A percentile compares a stretch with the other conserved stretches of the same genome.
phyloP scores from a whole-genome alignment of 495 filamentous ascomycete genomes.

The Aspergillus sclerotiicarbonarius region DNA sequence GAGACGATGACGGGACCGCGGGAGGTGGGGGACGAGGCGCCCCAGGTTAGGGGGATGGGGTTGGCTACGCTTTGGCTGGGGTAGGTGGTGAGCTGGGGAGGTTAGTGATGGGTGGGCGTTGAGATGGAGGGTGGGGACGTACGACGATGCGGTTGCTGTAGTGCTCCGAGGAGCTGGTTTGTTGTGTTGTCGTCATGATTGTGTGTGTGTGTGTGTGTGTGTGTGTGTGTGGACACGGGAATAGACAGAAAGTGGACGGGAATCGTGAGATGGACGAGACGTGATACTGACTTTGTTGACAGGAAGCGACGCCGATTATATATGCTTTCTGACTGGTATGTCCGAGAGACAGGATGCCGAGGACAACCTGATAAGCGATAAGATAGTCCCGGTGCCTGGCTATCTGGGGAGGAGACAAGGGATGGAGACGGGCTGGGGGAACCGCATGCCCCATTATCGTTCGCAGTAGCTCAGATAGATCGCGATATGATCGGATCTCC shows the following conservation, averaged over 20 bases:
- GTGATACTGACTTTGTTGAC: neutral
- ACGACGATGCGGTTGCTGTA: slow-evolving; percentile 18
- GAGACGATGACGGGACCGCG: slow-evolving; percentile 83
- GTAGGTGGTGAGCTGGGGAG: slow-evolving; percentile 64
- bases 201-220: neutral
- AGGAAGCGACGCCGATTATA: neutral
- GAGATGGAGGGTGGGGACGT: neutral
- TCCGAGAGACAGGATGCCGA: neutral
- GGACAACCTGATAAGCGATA: neutral
- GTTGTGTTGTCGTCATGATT: slow-evolving; percentile 4
- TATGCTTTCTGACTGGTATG: neutral
- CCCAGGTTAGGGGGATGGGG: slow-evolving; percentile 79
- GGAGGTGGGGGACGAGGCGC: slow-evolving; percentile 58
- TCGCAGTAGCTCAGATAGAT: neutral
- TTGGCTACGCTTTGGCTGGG: slow-evolving; percentile 84
- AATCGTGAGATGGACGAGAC: neutral
- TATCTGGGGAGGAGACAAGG: no score
- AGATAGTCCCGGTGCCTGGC: neutral
- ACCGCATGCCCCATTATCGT: neutral
- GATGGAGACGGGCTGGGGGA: no score
- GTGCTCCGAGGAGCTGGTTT: neutral
- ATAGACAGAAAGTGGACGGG: no score
- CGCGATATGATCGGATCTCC: neutral
- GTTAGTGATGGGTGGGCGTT: neutral
- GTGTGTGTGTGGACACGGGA: no score